Percentiles rank a stretch among this genome's conserved stretches.
Conservation (phyloP, 2,329 filamentous ascomycete genomes). For the Elsinoe perseae region DNA sequence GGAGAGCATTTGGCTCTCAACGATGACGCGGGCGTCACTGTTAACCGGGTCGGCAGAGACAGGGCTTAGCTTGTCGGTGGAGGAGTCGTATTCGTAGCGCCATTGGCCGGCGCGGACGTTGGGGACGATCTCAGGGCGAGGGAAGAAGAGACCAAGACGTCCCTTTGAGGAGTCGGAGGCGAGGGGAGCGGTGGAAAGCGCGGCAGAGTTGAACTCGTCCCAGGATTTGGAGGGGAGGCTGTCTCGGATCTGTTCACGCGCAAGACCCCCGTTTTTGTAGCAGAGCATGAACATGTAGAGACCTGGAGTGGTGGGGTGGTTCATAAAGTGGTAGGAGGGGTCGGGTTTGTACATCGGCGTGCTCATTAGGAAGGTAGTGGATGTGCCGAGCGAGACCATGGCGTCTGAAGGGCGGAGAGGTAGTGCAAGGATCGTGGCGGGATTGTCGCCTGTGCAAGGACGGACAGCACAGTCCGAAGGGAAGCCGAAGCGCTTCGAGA, state of each 20-base stretch:
- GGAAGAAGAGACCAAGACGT: conserved; percentile 90
- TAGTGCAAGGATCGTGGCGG: conserved; percentile 84
- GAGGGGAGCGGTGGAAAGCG: conserved; percentile 61
- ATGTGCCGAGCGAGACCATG: conserved; percentile 90
- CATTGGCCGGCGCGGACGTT: conserved; percentile 81
- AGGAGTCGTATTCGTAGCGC: conserved; percentile 59
- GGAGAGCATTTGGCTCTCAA: conserved; percentile 91
- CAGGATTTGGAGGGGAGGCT: conserved; percentile 56
- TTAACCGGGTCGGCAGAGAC: conserved; percentile 42
- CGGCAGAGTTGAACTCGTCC: conserved; percentile 70
- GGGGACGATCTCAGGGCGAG: conserved; percentile 89
- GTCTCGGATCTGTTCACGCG: conserved; percentile 83
- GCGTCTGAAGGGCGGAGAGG: conserved; percentile 82
- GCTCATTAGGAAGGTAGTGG: conserved; percentile 95
- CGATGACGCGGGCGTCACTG: conserved; percentile 74
- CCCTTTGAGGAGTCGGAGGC: conserved; percentile 55
- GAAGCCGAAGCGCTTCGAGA: conserved; percentile 71
- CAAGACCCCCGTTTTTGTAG: conserved; percentile 96
- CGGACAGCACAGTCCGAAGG: conserved; percentile 64
- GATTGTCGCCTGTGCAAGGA: conserved; percentile 93
- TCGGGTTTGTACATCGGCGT: conserved; percentile 87
- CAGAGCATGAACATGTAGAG: conserved; percentile 99
- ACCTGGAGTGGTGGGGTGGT: conserved; percentile 82
- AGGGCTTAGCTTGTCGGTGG: conserved; percentile 39
- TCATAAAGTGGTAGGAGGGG: conserved; percentile 93